Base-by-base conservation (phyloP, 495 filamentous ascomycete species). In the Beverwykella pulmonaria region DNA sequence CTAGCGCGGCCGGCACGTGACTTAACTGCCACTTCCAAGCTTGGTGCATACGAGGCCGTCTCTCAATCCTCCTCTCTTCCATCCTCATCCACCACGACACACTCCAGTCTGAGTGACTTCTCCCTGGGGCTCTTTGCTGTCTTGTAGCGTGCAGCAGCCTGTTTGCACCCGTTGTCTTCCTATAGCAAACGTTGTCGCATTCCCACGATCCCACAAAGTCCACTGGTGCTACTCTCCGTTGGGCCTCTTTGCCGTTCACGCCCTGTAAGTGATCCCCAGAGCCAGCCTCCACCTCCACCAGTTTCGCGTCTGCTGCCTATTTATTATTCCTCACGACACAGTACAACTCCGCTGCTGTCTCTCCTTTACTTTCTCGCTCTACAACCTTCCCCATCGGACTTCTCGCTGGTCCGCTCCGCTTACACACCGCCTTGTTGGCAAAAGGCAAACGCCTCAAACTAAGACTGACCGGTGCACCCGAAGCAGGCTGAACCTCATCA, bases 381-480 rank as follows among this genome's bases (percentile, higher is more conserved):
- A 20, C 34, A 46, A 27, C 34, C 39, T 22, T 49, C 12, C 10
- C 9, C 23, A 36, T 50, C 39, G 46, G 41, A 23, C 53, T 26
- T 15, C 27, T 58, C 29, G 62, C 57, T 57, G 39, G 54, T 29
- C n/a, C 32, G 41, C 22, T 56, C 50, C 47, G 70, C 62, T 63
- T 59, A 63, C 70, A 63, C 69, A 72, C 70, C 70, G 70, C 70
- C 70, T 72, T 69, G 62, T 63, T 72, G 70, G 70, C 70, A 67
- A 72, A 66, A 64, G 65, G 66, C 30, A 34, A 34, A 34, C 4
- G 30, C 30, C 39, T 44, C 39, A n/a, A n/a, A 44, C 63, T 61
- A 44, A 32, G 9, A 69, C 70, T 72, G 70, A 72, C 70, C 70
- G 70, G 70, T 58, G 50, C 32, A 30, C 44, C 66, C 53, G 41